A percentile compares a stretch with the other conserved stretches of the same genome.
phyloP scores from a whole-genome alignment of 495 filamentous ascomycete genomes.

The Venustampulla echinocandica region DNA sequence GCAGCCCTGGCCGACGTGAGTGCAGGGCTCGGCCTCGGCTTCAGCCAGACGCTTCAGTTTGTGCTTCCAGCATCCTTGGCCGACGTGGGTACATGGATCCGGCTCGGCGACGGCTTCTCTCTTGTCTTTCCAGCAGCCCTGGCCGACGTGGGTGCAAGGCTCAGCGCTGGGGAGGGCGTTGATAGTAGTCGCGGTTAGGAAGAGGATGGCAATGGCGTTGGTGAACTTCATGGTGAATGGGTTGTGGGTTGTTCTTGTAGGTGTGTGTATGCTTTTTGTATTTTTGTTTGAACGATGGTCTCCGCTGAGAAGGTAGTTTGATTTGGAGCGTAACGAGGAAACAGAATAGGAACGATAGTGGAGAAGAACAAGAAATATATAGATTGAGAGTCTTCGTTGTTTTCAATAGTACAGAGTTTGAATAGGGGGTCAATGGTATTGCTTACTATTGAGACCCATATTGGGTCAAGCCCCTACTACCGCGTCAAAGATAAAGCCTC shows the following conservation, averaged over 20 bases:
- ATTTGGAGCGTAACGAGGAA: neutral
- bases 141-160: slow-evolving; percentile 16
- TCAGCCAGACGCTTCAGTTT: neutral
- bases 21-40: neutral
- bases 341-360: neutral
- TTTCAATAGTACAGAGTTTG: slow-evolving; percentile 3
- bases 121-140: slow-evolving; percentile 11
- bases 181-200: slow-evolving; percentile 21
- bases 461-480: neutral
- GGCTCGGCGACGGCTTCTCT: neutral
- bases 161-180: slow-evolving; percentile 18
- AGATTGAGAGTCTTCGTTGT: neutral
- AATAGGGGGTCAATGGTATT: neutral
- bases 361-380: neutral
- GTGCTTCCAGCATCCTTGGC: neutral
- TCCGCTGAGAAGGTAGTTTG: neutral
- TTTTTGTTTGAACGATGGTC: neutral
- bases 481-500: neutral
- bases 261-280: neutral
- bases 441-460: slow-evolving; percentile 9
- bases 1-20: slow-evolving; percentile 24
- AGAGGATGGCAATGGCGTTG: slow-evolving; percentile 26
- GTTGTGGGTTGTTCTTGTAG: slow-evolving; percentile 2
- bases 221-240: slow-evolving; percentile 32
- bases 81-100: too few relatives aligned